phyloP scores from a whole-genome alignment of 257 asterid species.

The Leonotis leonurus region DNA sequence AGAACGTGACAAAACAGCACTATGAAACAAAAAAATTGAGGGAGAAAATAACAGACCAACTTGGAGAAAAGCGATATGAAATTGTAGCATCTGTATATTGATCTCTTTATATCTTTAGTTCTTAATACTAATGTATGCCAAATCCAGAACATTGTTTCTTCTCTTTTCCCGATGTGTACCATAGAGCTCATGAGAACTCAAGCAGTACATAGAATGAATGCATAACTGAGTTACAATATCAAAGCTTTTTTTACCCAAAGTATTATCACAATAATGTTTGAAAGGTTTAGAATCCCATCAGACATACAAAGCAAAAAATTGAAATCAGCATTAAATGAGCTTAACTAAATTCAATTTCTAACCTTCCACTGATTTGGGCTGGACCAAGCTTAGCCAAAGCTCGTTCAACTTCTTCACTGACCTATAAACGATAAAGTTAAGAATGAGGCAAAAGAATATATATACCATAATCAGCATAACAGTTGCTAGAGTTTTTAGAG shows the following conservation, averaged over 20 bases:
- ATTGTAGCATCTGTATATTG: not conserved
- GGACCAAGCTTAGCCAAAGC: constrained; percentile 95
- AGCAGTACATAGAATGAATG: not conserved
- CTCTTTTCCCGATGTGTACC: not conserved
- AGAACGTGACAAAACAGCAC: too few relatives aligned
- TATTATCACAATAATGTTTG: not conserved
- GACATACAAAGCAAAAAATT: not conserved
- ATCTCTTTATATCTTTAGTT: not conserved
- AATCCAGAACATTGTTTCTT: not conserved
- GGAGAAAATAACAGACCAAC: not conserved
- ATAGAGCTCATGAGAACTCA: not conserved
- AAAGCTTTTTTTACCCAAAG: not conserved
- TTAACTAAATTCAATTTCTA: not conserved
- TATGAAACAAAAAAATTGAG: too few relatives aligned
- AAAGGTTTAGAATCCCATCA: not conserved
- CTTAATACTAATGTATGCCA: not conserved
- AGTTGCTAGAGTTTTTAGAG: not conserved
- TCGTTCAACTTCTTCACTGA: constrained; percentile 98
- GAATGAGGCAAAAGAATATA: constrained; percentile 4
- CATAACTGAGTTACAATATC: not conserved
- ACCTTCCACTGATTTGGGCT: constrained; percentile 40
- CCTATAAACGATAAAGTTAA: constrained; percentile 40
- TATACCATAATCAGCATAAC: not conserved
- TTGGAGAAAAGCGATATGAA: not conserved
- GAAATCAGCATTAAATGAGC: not conserved